Percentiles rank a stretch among this genome's conserved stretches.
Conservation (phyloP, 768 basidiomycete genomes). For the Auriculariales sp. region DNA sequence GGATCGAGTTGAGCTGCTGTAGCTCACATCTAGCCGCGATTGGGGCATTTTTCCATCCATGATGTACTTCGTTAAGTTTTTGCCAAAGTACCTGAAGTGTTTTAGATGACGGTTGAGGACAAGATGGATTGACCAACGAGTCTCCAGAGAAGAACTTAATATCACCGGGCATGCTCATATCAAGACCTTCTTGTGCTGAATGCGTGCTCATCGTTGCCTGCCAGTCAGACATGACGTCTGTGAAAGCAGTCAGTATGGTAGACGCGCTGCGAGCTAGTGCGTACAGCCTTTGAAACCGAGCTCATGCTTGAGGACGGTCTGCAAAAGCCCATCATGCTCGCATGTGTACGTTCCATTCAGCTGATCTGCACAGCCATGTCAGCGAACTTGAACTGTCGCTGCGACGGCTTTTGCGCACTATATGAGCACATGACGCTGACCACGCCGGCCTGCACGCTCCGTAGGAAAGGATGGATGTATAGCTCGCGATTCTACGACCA, state of each 20-base stretch:
- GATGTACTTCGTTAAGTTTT: slow-evolving; percentile 23
- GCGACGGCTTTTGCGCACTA: slow-evolving; percentile 22
- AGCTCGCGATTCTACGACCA: slow-evolving; percentile 32
- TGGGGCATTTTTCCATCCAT: slow-evolving; percentile 56
- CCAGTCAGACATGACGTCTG: slow-evolving; percentile 67
- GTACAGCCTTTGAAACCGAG: slow-evolving; percentile 42
- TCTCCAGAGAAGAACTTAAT: slow-evolving; percentile 13
- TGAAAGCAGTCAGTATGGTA: background rate
- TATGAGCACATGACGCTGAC: slow-evolving; percentile 66
- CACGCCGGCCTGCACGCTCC: slow-evolving; percentile 61
- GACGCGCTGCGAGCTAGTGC: background rate
- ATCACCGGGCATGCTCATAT: slow-evolving; percentile 45
- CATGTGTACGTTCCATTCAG: slow-evolving; percentile 45
- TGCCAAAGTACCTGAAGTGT: background rate
- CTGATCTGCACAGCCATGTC: background rate
- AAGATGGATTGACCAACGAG: slow-evolving; percentile 26
- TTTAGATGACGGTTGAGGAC: background rate
- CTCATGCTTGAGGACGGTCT: slow-evolving; percentile 62
- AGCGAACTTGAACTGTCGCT: background rate
- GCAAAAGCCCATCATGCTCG: slow-evolving; percentile 55
- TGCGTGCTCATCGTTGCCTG: slow-evolving; percentile 47
- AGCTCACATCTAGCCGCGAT: slow-evolving; percentile 35
- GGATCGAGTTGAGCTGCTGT: no score
- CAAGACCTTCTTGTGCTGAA: slow-evolving; percentile 12
- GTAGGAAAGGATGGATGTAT: slow-evolving; percentile 55